Conservation (phyloP, 305 asterid species). For the Coffea humblotiana region DNA sequence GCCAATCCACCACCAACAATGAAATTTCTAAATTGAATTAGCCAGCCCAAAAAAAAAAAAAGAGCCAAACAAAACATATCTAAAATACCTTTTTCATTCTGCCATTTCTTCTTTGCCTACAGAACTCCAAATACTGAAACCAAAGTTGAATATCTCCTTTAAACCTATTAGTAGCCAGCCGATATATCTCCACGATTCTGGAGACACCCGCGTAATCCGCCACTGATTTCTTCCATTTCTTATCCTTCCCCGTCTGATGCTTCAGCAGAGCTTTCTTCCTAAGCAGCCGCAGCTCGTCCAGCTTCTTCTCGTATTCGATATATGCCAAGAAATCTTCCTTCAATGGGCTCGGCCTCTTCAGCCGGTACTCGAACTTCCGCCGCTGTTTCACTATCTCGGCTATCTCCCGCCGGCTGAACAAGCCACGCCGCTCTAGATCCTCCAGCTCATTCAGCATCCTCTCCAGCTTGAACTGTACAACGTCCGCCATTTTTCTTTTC, state of each 20-base stretch:
- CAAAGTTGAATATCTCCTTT: slow-evolving; percentile 91
- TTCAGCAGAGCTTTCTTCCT: slow-evolving; percentile 50
- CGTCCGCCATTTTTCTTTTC: slow-evolving; percentile 21
- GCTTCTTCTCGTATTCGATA: slow-evolving; percentile 76
- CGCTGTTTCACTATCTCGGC: slow-evolving; percentile 88
- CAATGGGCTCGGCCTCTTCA: slow-evolving; percentile 84
- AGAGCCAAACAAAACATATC: no score
- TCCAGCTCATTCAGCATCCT: slow-evolving; percentile 87
- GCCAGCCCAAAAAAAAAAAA: neutral
- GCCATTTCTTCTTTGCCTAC: slow-evolving; percentile 67
- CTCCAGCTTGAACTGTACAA: slow-evolving; percentile 89
- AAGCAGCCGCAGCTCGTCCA: slow-evolving; percentile 70
- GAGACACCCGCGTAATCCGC: slow-evolving; percentile 73
- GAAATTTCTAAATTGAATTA: neutral
- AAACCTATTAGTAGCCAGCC: slow-evolving; percentile 76
- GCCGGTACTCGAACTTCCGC: slow-evolving; percentile 88
- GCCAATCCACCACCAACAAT: no score
- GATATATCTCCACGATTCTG: slow-evolving; percentile 71
- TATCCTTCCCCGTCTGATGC: slow-evolving; percentile 32
- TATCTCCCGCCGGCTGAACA: slow-evolving; percentile 50
- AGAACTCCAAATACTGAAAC: slow-evolving; percentile 93
- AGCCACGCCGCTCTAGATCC: slow-evolving; percentile 70
- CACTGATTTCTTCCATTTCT: slow-evolving; percentile 52
- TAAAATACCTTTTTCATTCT: slow-evolving; percentile 73
- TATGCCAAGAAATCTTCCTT: slow-evolving; percentile 69